Base-by-base conservation (phyloP, 1,284 basidiomycete genomes). In the Pseudozyma sp. region DNA sequence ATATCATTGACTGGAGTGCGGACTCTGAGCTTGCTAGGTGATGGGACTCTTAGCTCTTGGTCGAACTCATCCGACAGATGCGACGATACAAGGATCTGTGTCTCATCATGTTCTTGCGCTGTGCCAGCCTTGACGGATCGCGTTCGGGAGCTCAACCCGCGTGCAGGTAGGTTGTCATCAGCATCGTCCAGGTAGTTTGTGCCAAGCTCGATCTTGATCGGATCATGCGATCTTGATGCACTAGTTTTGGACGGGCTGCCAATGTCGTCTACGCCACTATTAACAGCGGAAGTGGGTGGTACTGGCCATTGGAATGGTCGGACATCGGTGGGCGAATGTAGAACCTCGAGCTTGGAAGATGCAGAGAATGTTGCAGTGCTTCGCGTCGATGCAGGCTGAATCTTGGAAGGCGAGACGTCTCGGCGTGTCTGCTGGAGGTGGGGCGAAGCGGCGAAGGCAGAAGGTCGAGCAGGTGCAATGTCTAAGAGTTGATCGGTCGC, bases 401-500 rank as follows among this genome's bases (percentile, higher is more conserved):
- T 5, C 5, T 37, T 46, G 10, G 39, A 34, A 7, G 48, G 29
- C 3, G 45, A 10, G 16, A 31, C 6, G n/a, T 40, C 44, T 6
- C 13, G 52, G 9, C 17, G 42, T 9, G 33, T 5, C 24, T 49
- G 56, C 6, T 46, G 68, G 1, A 59, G 54, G 19, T 68, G 54
- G 6, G 56, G 55, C 24, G 56, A 60, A 40, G 62, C 9, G 8
- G 54, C 34, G 14, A 54, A 58, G 2, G 56, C 45, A 29, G 49
- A 46, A 11, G 55, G 37, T 13, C 50, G 57, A 29, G 39, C n/a
- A 14, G 55, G 50, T 31, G 39, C 49, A 50, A 74, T 56, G 46
- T 75, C 75, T 2, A 77, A 53, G 24, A 77, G 68, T 33, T 77
- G 64, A 33, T 65, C 46, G 17, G 75, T 68, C 8, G 75, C 75